Conservation (phyloP, 352 stramenopile genomes). For the Aphanomyces stellatus region DNA sequence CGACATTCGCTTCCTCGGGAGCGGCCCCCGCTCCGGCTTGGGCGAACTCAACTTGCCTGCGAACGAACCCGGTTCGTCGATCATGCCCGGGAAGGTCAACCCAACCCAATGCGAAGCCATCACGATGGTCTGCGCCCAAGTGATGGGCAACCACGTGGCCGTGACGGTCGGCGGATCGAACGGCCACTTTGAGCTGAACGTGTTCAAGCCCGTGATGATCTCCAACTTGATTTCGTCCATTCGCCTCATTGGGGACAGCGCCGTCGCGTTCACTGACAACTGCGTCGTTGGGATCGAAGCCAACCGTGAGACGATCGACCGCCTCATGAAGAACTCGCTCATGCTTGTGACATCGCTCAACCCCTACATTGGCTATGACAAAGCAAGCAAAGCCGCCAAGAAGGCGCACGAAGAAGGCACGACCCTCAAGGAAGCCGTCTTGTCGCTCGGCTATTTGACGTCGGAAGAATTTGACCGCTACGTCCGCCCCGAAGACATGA, state of each 20-base stretch:
- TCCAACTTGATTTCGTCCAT: slow-evolving; percentile 76
- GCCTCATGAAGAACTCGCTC: slow-evolving; percentile 91
- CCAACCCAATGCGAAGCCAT: slow-evolving; percentile 93
- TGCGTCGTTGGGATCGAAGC: slow-evolving; percentile 89
- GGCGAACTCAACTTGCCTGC: slow-evolving; percentile 53
- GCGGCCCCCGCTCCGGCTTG: slow-evolving; percentile 44
- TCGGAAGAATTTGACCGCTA: slow-evolving; percentile 93
- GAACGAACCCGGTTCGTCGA: slow-evolving; percentile 63
- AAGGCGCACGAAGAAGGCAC: slow-evolving; percentile 90
- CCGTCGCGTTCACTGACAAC: slow-evolving; percentile 84
- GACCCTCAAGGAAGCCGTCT: slow-evolving; percentile 88
- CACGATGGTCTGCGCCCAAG: slow-evolving; percentile 93
- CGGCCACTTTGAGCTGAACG: slow-evolving; percentile 97
- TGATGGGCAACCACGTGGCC: slow-evolving; percentile 95
- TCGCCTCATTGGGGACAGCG: slow-evolving; percentile 84
- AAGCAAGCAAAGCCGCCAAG: slow-evolving; percentile 94
- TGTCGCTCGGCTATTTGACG: slow-evolving; percentile 87
- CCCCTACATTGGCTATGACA: slow-evolving; percentile 97
- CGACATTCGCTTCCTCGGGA: slow-evolving; percentile 64
- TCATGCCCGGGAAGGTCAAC: slow-evolving; percentile 74
- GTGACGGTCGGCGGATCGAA: slow-evolving; percentile 90
- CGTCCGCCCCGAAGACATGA: slow-evolving; percentile 93
- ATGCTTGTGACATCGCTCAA: slow-evolving; percentile 97
- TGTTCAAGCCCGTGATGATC: slow-evolving; percentile 97
- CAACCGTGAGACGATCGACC: slow-evolving; percentile 86